Evolutionary conservation across 2,329 filamentous ascomycete species (phyloP), one percentile per base, ranked within the genome.

Genomic region (Diaporthe eres): DNA sequence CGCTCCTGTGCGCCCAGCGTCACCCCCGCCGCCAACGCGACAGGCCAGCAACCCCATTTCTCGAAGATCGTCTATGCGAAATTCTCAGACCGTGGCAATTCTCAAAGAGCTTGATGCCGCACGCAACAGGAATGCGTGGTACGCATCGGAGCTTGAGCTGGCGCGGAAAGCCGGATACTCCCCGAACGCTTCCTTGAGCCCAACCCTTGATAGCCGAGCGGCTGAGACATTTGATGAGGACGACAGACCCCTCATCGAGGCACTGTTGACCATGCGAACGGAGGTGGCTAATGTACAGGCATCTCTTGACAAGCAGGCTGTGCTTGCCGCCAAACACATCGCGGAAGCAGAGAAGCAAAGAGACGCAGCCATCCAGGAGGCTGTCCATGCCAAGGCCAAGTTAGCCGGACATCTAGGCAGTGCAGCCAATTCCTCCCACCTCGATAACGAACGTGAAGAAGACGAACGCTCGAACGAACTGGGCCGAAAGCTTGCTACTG

Each of bases 291-390:
- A 96, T 77, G 96, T 99, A 58, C 97, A 99, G 83, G 92, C 88
- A 19, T 95, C 95, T 0, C 94, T 99, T 68, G 96, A 98, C 79
- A 92, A 95, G 79, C 97, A 98, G 85, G 94, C 95, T 17, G 88
- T 95, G 10, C 87, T 95, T 74, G 96, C 97, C 12, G 95, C 96
- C 0, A 96, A 94, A 83, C 92, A 96, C 77, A 96, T 99, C 77
- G 96, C 96, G 2, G 96, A 98, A 82, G 94, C 97, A 1, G 97
- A 99, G 83, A 96, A 94, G 82, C 97, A 99, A 86, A 91, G 97
- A 70, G 97, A 99, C 84, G 92, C 94, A 55, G 97, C 97, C n/a
- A 93, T 99, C 72, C 94, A 93, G 80, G 97, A 99, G 85, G 97
- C 97, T 1, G 94, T 97, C 0, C 98, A 98, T 84, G 95, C 96